Evolutionary conservation across 1,284 basidiomycete genomes (phyloP).

Genomic region (Ceratobasidium sp.): DNA sequence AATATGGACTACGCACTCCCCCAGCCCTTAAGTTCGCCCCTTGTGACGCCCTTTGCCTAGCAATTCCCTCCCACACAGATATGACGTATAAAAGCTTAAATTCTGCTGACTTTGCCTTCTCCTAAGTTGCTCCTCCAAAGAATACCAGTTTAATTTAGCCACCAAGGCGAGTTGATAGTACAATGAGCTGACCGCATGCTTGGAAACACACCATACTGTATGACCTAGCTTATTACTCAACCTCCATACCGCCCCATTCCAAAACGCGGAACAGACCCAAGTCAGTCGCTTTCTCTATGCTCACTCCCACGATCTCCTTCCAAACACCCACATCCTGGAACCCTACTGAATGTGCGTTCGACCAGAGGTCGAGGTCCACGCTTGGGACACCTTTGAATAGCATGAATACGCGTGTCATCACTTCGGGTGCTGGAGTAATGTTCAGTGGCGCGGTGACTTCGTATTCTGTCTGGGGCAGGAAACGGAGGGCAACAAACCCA

Average conservation of each 20-base stretch:
- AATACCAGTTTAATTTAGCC: conserved; percentile 52
- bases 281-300: conserved; percentile 42
- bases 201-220: neutral
- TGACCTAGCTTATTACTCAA: neutral
- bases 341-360: conserved; percentile 41
- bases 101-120: conserved; percentile 55
- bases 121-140: conserved; percentile 50
- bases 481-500: conserved; percentile 54
- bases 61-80: too few relatives aligned
- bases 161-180: conserved; percentile 46
- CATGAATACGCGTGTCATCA: conserved; percentile 57
- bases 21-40: conserved; percentile 45
- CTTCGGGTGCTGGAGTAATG: conserved; percentile 53
- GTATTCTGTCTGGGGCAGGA: conserved; percentile 55
- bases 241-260: conserved; percentile 54
- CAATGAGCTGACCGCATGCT: neutral
- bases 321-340: conserved; percentile 41
- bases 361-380: conserved; percentile 45
- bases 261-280: conserved; percentile 48
- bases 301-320: conserved; percentile 46
- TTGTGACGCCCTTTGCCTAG: conserved; percentile 53
- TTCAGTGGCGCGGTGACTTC: conserved; percentile 51
- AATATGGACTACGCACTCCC: conserved; percentile 41
- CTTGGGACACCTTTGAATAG: conserved; percentile 52
- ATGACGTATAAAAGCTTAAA: conserved; percentile 57